phyloP scores from a whole-genome alignment of 495 filamentous ascomycete species.

The Annulohypoxylon stygium region DNA sequence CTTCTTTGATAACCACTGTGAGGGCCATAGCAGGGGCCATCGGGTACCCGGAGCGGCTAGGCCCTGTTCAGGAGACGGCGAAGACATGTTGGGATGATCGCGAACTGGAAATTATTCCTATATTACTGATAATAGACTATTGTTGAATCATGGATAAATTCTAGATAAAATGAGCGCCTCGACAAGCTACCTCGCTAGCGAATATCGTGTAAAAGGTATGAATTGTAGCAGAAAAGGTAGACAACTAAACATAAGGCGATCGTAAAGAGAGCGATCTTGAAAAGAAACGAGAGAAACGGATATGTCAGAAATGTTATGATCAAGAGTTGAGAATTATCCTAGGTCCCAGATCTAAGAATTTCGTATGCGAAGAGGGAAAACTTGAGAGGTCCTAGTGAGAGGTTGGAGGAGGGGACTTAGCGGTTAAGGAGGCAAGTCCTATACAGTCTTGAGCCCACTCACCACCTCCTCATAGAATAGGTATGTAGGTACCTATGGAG shows the following conservation, averaged over 20 bases:
- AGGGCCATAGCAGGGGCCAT: background rate
- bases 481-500: too few species aligned
- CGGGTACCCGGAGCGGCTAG: background rate
- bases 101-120: background rate
- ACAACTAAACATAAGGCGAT: background rate
- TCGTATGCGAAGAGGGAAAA: background rate
- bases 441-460: background rate
- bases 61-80: background rate
- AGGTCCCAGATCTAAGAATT: background rate
- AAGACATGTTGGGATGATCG: background rate
- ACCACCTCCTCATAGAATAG: background rate
- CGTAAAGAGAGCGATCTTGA: background rate
- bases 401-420: background rate
- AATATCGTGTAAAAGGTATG: background rate
- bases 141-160: background rate
- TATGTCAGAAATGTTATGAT: background rate
- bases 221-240: background rate
- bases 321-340: background rate
- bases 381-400: background rate
- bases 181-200: background rate
- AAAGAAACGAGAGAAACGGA: background rate
- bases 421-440: background rate
- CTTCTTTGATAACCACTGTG: background rate
- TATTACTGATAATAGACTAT: background rate
- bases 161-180: constrained; percentile 1